Base-by-base conservation (phyloP, 2,329 filamentous ascomycete genomes). In the Teratosphaeria epicoccoides region DNA sequence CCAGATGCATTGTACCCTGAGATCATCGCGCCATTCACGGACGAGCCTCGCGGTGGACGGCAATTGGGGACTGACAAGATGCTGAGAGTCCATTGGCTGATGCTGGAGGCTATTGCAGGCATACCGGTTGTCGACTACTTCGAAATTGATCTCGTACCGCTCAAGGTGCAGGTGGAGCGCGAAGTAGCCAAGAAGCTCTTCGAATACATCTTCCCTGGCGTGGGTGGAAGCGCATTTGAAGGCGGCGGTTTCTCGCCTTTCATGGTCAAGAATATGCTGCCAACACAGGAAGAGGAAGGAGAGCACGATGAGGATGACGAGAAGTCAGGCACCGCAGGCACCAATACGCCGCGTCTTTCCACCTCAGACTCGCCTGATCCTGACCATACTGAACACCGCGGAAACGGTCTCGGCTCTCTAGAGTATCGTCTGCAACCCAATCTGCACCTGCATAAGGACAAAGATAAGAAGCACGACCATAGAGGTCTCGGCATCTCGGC, bases 71-170 rank as follows among this genome's bases (percentile, higher is more conserved):
- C 85, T 55, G 78, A 79, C 45, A 88, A 89, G 63, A 97, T 97
- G 85, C 79, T 98, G 49, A 82, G 85, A 28, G 87, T 99, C 11
- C 93, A 95, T 66, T 98, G 94, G 88, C 84, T 96, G 66, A 96
- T 96, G 88, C 78, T 98, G 4, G 93, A 98, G 71, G 90, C 93
- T 6, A 96, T 98, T 67, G 93, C 91, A 33, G 93, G 93, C 47
- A 98, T 98, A 55, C 88, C 91, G 0, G 90, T 98, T 26, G 88
- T 98, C 76, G 91, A 97, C 61, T 87, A 94, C 62, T 98, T 98
- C 63, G 90, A 97, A 68, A 87, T 98, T 51, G 88, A 90, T 51
- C 73, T 98, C 20, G 90, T 94, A 67, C 94, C 93, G 0, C 80
- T 98, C 66, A 94, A 89, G 68, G 83, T 98, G 22, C 93, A 98